Evolutionary conservation across 495 filamentous ascomycete species (phyloP).

Genomic region (Lasiosphaeria miniovina): DNA sequence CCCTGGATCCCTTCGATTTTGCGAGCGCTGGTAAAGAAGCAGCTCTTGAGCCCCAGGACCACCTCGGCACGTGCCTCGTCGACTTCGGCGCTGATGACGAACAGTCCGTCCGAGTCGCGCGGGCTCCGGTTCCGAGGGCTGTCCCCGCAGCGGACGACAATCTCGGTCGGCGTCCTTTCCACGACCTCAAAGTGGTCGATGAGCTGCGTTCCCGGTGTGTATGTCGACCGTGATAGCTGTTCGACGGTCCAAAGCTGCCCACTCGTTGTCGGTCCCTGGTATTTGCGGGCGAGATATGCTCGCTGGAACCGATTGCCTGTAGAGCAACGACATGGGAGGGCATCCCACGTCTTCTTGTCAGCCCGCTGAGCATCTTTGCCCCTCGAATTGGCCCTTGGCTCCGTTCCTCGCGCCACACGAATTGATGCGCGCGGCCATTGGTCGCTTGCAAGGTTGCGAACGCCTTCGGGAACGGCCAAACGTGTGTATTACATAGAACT

Average conservation of each 20-base stretch:
- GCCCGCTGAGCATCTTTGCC: no score
- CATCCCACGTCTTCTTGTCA: background rate
- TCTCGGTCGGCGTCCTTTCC: slow-evolving; percentile 57
- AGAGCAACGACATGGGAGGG: background rate
- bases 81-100: slow-evolving; percentile 63
- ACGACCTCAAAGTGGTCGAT: slow-evolving; percentile 79
- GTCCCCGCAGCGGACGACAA: slow-evolving; percentile 65
- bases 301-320: slow-evolving; percentile 66
- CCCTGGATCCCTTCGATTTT: slow-evolving; percentile 42
- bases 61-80: slow-evolving; percentile 57
- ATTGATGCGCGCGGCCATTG: no score
- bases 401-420: no score
- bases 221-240: slow-evolving; percentile 52
- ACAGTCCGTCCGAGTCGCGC: slow-evolving; percentile 63
- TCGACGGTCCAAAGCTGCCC: slow-evolving; percentile 59
- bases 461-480: no score
- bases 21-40: slow-evolving; percentile 50
- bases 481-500: background rate
- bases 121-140: slow-evolving; percentile 56
- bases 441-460: no score
- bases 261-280: slow-evolving; percentile 58
- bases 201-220: slow-evolving; percentile 61
- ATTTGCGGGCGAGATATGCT: slow-evolving; percentile 58
- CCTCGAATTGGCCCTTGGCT: no score
- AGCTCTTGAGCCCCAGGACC: slow-evolving; percentile 66